These are phyloP conservation scores for Rehmannia glutinosa DNA, from an alignment of 257 asterid species.

Conservation along the genomic window DNA sequence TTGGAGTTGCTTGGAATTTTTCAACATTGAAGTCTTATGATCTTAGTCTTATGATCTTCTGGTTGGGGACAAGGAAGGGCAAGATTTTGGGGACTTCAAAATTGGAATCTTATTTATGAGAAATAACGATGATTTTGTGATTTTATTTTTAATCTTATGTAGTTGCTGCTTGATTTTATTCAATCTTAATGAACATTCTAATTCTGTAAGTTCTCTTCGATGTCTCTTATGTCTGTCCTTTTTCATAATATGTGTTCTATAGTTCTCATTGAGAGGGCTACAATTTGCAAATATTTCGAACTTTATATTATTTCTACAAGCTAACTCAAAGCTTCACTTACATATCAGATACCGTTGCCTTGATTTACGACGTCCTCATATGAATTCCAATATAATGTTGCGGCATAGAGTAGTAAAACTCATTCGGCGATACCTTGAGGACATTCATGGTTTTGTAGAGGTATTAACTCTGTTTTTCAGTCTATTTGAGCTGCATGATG, in stretches of 20 bases:
- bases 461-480: constrained; percentile 37
- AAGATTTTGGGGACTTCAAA: no score
- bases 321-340: constrained; percentile 17
- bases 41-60: not conserved
- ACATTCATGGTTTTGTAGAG: constrained; percentile 86
- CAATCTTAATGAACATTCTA: not conserved
- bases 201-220: not conserved
- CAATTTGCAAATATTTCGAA: not conserved
- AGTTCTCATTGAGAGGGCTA: not conserved
- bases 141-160: not conserved
- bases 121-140: not conserved
- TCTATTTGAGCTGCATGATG: not conserved
- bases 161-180: not conserved
- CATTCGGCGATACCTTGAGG: constrained; percentile 87
- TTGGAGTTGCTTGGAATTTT: not conserved
- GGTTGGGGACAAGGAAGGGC: no score
- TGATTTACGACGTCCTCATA: constrained; percentile 83
- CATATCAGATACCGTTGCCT: constrained; percentile 80
- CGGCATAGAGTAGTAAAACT: constrained; percentile 91
- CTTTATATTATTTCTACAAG: not conserved
- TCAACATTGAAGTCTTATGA: not conserved
- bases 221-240: not conserved
- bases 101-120: no score
- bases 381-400: constrained; percentile 75
- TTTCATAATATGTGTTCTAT: not conserved